Evolutionary conservation across 2,329 filamentous ascomycete species (phyloP), one percentile per base, ranked within the genome.

Genomic region (Aspergillus fructus): DNA sequence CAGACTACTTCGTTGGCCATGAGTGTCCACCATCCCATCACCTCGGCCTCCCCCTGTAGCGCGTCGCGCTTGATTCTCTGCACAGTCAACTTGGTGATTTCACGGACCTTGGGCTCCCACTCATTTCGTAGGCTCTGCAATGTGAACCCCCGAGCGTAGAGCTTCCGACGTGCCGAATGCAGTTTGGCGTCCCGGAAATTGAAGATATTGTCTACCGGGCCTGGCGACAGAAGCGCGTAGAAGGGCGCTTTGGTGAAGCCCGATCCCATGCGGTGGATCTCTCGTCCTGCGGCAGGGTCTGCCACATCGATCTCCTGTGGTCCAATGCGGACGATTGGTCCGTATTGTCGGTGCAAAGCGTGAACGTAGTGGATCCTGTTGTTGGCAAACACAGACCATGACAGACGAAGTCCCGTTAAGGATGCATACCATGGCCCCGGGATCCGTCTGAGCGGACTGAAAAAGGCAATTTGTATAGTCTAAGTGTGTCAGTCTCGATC

Each of bases 261-360:
- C 4, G 40, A 45, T 45, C 40, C 49, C 40, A 53, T 53, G n/a
- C 49, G 49, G 24, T 53, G 49, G 8, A 53, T 53, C 27, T 53
- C 40, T 4, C 49, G 23, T 13, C 39, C 39, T 8, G 19, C 24
- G 3, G 19, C 49, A 6, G 40, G 27, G 5, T 53, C 49, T 34
- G 40, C 39, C 6, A 53, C 40, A 17, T 53, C 49, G 19, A 70
- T 58, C 37, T 70, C 64, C 23, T 59, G 42, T 6, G 68, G 67
- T 11, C 53, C 49, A 27, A 70, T 51, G 4, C 66, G 62, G 5
- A 70, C 68, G 13, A 68, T 54, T 1, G 62, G 60, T n/a, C 67
- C 66, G 59, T 69, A 68, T 51, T 39, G 59, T 17, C 62, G 48
- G 43, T 70, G 65, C 6, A 70, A 51, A 9, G 47, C 15, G 40